Base-by-base conservation (phyloP, 2,329 filamentous ascomycete genomes). In the Fusarium sp. region DNA sequence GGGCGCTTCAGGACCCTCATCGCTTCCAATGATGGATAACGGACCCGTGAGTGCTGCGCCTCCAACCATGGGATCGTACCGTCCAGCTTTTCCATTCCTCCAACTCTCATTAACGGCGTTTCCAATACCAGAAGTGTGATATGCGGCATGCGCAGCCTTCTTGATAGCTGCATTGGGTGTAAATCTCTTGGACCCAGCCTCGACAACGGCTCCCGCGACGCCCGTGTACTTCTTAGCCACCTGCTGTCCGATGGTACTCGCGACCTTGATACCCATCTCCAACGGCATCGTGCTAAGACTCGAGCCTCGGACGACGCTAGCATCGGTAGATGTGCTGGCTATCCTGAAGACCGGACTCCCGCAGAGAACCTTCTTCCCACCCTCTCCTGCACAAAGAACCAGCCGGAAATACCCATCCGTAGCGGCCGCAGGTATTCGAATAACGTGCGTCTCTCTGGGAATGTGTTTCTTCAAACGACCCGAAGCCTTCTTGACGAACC, bases 331-430 rank as follows among this genome's bases (percentile, higher is more conserved):
- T 0, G 90, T 89, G 69, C 91, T 93, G 3, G 92, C 87, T n/a
- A 94, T 84, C 17, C 92, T 87, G 73, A 94, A 93, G 0, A 92
- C 87, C 0, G 92, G 92, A 70, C 91, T 92, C 0, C 87, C 86
- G 68, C 91, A 93, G 0, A 93, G 85, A 0, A 88, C 84, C 74
- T 89, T 91, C 72, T 87, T 88, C 16, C 72, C 73, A 3, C 77
- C 74, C 3, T 75, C 68, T 0, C 82, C 88, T 1, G 84, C 80
- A 69, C 91, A 93, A 10, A 94, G 83, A 0, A 93, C 88, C 6
- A 94, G 82, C 12, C 92, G 89, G 64, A 93, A 91, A 77, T 94
- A 94, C 0, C 92, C 92, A 78, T 94, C 92, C 0, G 84, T 84
- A 0, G 89, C 89, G 0, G 88, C 84, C 0, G 89, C 88, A 0